Conservation (phyloP, 805 yeast genomes). For the Yarrowia porcina region DNA sequence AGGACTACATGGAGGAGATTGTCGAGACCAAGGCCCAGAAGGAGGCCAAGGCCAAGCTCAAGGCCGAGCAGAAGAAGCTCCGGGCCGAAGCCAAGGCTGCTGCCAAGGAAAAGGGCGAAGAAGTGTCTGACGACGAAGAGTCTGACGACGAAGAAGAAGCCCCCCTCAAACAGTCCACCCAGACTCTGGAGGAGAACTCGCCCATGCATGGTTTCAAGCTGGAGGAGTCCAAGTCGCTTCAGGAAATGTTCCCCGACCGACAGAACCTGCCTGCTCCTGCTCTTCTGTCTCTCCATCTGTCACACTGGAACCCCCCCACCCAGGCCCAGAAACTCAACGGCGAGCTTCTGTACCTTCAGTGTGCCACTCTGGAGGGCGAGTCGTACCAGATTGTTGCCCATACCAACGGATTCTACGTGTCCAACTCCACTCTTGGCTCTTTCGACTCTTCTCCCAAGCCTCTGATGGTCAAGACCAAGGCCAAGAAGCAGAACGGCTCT, state of each 20-base stretch:
- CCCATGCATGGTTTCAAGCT: constrained; percentile 26
- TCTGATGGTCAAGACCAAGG: constrained; percentile 24
- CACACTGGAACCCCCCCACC: constrained; percentile 87
- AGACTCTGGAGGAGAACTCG: constrained; percentile 39
- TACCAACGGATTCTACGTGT: constrained; percentile 74
- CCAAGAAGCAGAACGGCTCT: constrained; percentile 16
- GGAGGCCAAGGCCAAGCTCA: constrained; percentile 9
- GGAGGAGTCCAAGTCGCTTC: constrained; percentile 23
- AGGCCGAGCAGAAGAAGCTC: constrained; percentile 27
- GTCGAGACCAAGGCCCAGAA: constrained; percentile 27
- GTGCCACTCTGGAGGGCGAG: constrained; percentile 79
- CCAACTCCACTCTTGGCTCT: constrained; percentile 59
- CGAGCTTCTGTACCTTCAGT: constrained; percentile 71
- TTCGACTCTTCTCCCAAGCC: constrained; percentile 63
- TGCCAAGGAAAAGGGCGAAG: constrained; percentile 27
- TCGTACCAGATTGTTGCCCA: constrained; percentile 74
- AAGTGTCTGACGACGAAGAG: background rate
- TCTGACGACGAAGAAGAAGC: constrained; percentile 28
- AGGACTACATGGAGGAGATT: constrained; percentile 21
- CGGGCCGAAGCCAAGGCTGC: constrained; percentile 11
- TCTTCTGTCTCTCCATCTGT: constrained; percentile 60
- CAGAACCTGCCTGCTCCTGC: constrained; percentile 32
- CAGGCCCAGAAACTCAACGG: constrained; percentile 61
- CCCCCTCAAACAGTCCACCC: constrained; percentile 24
- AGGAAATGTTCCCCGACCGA: constrained; percentile 29